A percentile compares a stretch with the other conserved stretches of the same genome.
These are phyloP conservation scores for Sanguinoderma infundibulare DNA, from an alignment of 1,284 basidiomycete genomes.

Conservation along the genomic window DNA sequence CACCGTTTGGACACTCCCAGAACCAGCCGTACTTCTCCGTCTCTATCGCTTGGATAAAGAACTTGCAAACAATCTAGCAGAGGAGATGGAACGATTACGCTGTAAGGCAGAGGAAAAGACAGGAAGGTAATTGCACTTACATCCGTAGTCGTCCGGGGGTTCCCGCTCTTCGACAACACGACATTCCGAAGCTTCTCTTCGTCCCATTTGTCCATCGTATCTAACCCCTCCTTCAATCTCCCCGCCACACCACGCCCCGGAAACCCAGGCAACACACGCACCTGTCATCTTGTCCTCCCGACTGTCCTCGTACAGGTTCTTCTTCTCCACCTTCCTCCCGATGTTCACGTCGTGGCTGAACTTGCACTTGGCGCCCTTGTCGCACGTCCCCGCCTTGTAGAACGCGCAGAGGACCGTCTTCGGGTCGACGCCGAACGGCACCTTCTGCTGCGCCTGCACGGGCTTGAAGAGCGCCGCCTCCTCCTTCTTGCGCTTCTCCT, in stretches of 20 bases:
- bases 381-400: conserved; percentile 89
- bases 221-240: conserved; percentile 41
- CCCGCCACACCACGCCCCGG: not conserved
- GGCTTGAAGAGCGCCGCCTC: conserved; percentile 83
- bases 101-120: not conserved
- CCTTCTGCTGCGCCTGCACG: conserved; percentile 82
- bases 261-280: conserved; percentile 40
- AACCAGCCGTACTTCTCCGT: conserved; percentile 93
- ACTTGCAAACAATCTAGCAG: conserved; percentile 94
- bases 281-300: conserved; percentile 83
- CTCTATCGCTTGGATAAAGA: conserved; percentile 97
- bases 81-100: not conserved
- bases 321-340: conserved; percentile 93
- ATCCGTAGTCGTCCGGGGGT: conserved; percentile 92
- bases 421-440: conserved; percentile 95
- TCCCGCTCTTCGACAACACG: conserved; percentile 88
- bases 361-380: conserved; percentile 93
- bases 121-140: conserved; percentile 47
- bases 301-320: conserved; percentile 92
- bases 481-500: conserved; percentile 86
- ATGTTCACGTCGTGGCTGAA: conserved; percentile 94
- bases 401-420: conserved; percentile 90
- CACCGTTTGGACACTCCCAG: conserved; percentile 89
- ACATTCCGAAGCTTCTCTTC: conserved; percentile 91
- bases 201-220: conserved; percentile 99